Percentiles rank a stretch among this genome's conserved stretches.
Evolutionary conservation across 1,284 basidiomycete species (phyloP).

Genomic region (Xerocomus cyaneibrunnescens): DNA sequence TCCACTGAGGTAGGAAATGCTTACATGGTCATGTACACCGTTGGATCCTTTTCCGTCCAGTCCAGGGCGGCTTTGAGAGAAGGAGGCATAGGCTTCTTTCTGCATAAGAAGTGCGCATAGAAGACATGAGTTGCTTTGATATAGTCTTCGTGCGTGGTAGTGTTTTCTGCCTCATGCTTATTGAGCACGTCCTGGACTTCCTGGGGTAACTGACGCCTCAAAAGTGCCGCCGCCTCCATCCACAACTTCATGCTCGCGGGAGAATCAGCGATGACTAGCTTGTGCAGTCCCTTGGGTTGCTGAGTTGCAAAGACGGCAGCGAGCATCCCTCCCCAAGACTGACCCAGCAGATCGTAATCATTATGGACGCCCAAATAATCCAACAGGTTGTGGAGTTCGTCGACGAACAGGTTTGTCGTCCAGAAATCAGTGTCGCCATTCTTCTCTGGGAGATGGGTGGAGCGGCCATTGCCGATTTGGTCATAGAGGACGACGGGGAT

Average conservation of each 20-base stretch:
- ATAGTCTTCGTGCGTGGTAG: constrained; percentile 47
- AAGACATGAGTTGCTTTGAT: constrained; percentile 44
- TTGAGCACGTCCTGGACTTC: constrained; percentile 44
- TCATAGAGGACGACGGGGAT: constrained; percentile 50
- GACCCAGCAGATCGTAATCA: constrained; percentile 43
- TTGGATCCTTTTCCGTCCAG: constrained; percentile 43
- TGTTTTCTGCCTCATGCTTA: constrained; percentile 49
- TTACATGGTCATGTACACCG: constrained; percentile 50
- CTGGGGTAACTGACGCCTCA: constrained; percentile 41
- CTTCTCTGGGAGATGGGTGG: constrained; percentile 47
- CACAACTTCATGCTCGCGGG: constrained; percentile 44
- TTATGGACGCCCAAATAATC: constrained; percentile 38
- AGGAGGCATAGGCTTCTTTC: constrained; percentile 45
- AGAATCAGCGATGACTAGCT: constrained; percentile 41
- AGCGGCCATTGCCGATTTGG: constrained; percentile 47
- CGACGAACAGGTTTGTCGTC: constrained; percentile 45
- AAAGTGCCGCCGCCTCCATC: constrained; percentile 34
- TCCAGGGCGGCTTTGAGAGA: constrained; percentile 29
- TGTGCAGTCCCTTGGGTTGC: constrained; percentile 42
- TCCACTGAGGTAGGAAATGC: constrained; percentile 10
- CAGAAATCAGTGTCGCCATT: constrained; percentile 40
- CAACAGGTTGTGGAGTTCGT: constrained; percentile 48
- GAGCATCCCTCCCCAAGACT: constrained; percentile 56
- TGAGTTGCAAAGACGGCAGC: constrained; percentile 38
- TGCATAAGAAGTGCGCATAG: constrained; percentile 46